Evolutionary conservation across 352 stramenopile species (phyloP), one percentile per base, ranked within the genome.

Genomic region (Halophytophthora polymorphica): DNA sequence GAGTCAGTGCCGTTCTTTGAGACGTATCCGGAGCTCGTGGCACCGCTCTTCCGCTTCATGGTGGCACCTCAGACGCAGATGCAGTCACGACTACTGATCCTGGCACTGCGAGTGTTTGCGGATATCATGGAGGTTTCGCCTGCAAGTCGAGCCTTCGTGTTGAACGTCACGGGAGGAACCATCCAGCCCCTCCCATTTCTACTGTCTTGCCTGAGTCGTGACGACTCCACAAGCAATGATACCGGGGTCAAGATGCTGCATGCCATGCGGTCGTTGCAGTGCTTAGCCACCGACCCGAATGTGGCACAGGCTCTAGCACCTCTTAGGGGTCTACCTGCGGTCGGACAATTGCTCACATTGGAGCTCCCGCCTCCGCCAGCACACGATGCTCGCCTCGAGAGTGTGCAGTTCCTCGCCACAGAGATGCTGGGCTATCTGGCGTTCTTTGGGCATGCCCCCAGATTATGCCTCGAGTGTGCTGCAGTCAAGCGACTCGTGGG

Each of bases 381-480:
- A 64, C 7, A 59, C 50, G 6, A 48, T 41, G 29, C 66, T 61
- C 29, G 58, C 14, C 36, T 64, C 48, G 45, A 75, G 2, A 76
- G 59, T 10, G 48, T 73, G n/a, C 77, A 89, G 34, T 71, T 81
- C 45, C 81, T 86, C 59, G 77, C 61, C 0, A 73, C 76, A 0
- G 66, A 89, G 40, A 79, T 83, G 55, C 67, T 87, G 29, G 77
- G 77, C 1, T 83, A 86, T 31, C 68, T 87, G 77, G 58, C 75
- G 8, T 79, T 68, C 25, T 86, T 83, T 35, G 73, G 69, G 2
- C 59, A 83, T 34, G 66, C 60, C 0, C 46, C 77, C 6, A 58
- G 53, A 21, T 58, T 89, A 3, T 37, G 47, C 8, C 34, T 89
- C 3, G 45, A 73, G 1, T 41, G 59, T 7, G 33, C 43, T 8